Evolutionary conservation across 768 basidiomycete species (phyloP).

Genomic region (Suillus hirtellus): DNA sequence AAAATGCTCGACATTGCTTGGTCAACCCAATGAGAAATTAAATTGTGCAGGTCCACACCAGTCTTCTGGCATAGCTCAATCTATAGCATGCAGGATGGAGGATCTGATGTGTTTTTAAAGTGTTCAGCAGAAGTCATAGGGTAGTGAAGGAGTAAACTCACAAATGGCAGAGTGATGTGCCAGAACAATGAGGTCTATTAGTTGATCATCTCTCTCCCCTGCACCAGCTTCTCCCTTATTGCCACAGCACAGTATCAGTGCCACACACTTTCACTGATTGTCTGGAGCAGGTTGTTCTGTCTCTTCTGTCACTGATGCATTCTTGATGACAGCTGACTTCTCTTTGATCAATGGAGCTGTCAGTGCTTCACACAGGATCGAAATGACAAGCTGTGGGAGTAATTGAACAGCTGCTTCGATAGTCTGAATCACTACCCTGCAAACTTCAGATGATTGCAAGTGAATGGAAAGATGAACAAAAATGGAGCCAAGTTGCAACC

Average conservation of each 20-base stretch:
- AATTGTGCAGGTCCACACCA: constrained; percentile 60
- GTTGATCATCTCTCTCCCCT: constrained; percentile 41
- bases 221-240: constrained; percentile 39
- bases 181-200: constrained; percentile 61
- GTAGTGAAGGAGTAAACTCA: constrained; percentile 35
- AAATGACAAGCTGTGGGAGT: constrained; percentile 50
- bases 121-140: not conserved
- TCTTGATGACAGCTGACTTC: constrained; percentile 25
- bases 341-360: constrained; percentile 45
- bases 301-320: constrained; percentile 30
- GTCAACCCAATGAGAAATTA: constrained; percentile 53
- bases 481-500: constrained; percentile 61
- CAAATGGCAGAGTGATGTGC: constrained; percentile 72
- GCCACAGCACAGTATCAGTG: constrained; percentile 50
- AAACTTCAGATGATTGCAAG: constrained; percentile 50
- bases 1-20: constrained; percentile 50
- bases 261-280: constrained; percentile 53
- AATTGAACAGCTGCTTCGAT: constrained; percentile 40
- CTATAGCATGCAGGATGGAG: constrained; percentile 46
- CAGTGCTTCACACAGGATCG: constrained; percentile 63
- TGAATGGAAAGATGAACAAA: constrained; percentile 72
- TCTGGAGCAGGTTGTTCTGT: constrained; percentile 44
- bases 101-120: constrained; percentile 17
- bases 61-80: constrained; percentile 80
- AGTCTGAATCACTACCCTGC: constrained; percentile 45